These are phyloP conservation scores for Fraxinus paxiana DNA, from an alignment of 305 asterid species.

Conservation along the genomic window DNA sequence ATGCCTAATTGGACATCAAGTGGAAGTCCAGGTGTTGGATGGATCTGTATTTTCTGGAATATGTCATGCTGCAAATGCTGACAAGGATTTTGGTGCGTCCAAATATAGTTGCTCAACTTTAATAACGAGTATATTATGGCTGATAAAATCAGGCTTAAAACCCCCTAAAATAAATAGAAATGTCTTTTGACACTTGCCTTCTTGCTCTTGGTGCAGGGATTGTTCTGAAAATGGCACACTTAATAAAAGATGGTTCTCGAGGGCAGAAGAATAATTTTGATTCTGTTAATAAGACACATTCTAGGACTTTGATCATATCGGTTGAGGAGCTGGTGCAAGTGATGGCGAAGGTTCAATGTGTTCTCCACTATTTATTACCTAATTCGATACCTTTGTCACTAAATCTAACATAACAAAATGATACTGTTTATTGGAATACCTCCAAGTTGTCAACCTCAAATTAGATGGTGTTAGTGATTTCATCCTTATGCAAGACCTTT, in stretches of 20 bases:
- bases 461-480: constrained; percentile 4
- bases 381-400: not conserved
- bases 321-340: constrained; percentile 84
- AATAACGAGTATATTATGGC: constrained; percentile 6
- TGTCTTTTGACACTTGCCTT: not conserved
- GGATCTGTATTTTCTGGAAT: constrained; percentile 83
- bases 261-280: constrained; percentile 50
- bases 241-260: constrained; percentile 63
- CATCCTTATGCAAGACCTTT: not conserved
- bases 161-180: constrained; percentile 1
- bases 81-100: constrained; percentile 69
- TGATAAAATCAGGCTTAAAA: not conserved
- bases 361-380: not conserved
- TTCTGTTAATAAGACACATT: constrained; percentile 48
- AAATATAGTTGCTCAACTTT: constrained; percentile 15
- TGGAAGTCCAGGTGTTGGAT: constrained; percentile 81
- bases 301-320: constrained; percentile 63
- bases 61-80: constrained; percentile 74
- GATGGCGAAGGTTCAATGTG: constrained; percentile 66
- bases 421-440: not conserved
- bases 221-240: constrained; percentile 78
- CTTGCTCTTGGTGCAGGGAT: constrained; percentile 49
- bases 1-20: constrained; percentile 82
- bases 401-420: constrained; percentile 2
- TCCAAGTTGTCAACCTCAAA: not conserved